phyloP scores from a whole-genome alignment of 2,329 filamentous ascomycete species.

The Coniella lustricola region DNA sequence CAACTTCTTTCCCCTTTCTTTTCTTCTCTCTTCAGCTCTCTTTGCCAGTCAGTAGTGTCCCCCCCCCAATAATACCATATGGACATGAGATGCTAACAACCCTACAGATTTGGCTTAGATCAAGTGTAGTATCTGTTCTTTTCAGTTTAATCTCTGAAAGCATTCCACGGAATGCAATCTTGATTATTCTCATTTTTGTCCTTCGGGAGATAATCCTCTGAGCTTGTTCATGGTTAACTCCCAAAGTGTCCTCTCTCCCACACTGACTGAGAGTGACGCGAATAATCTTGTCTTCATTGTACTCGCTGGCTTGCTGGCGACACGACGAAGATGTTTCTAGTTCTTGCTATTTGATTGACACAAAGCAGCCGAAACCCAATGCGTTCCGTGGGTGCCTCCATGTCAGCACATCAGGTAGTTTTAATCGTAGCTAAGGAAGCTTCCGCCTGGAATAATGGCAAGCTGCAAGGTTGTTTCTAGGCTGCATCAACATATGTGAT shows the following conservation, averaged over 20 bases:
- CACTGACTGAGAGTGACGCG: slow-evolving; percentile 65
- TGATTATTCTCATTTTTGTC: slow-evolving; percentile 70
- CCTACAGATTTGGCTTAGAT: slow-evolving; percentile 44
- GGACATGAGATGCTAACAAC: not conserved
- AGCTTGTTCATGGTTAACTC: slow-evolving; percentile 56
- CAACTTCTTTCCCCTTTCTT: slow-evolving; percentile 26
- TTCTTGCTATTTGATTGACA: too few species aligned
- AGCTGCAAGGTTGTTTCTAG: too few species aligned
- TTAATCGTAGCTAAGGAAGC: too few species aligned
- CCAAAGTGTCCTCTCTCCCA: slow-evolving; percentile 66
- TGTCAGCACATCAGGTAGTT: too few species aligned
- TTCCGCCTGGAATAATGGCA: too few species aligned
- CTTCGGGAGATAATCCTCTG: slow-evolving; percentile 44
- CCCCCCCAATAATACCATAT: not conserved
- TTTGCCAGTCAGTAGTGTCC: slow-evolving; percentile 26
- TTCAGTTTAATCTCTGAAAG: slow-evolving; percentile 79
- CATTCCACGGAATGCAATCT: slow-evolving; percentile 54
- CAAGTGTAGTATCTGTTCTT: slow-evolving; percentile 78
- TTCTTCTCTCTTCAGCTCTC: slow-evolving; percentile 41
- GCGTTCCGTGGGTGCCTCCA: too few species aligned
- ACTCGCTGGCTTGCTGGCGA: slow-evolving; percentile 38
- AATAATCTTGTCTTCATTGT: slow-evolving; percentile 52
- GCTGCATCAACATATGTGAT: too few species aligned
- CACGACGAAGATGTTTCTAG: slow-evolving; percentile 53
- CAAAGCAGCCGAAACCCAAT: too few species aligned